Evolutionary conservation across 2,329 filamentous ascomycete genomes (phyloP), one percentile per base, ranked within the genome.

Genomic region (Aspergillus felis): DNA sequence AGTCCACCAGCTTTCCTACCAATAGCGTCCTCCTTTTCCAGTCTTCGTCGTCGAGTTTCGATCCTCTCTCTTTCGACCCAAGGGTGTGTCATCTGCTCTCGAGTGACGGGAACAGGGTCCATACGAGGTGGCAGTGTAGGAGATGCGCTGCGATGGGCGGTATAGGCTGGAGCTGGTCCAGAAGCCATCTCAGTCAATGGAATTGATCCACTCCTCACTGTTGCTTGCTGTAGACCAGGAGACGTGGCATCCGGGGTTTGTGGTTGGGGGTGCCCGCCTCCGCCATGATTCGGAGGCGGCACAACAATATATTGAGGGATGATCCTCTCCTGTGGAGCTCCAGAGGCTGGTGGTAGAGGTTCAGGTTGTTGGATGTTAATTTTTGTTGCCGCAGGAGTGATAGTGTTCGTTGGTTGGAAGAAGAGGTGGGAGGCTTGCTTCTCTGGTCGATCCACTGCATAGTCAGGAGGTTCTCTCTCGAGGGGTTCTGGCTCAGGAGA

Each of bases 11-110:
- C 70, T 61, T 81, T 84, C 51, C 78, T 80, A 1, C 83, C 85
- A 20, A 82, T 65, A 2, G 78, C 79, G 44, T 90, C 87, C 70
- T 90, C 87, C 58, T 87, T 88, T 68, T 90, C 87, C 82, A 81
- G 22, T 79, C 82, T 59, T 78, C 81, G 57, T 80, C 81, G 67
- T 78, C 78, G 47, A 77, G 79, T 69, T 82, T 87, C 57, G 71
- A 74, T 63, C 73, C 80, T 64, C n/a, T 66, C 63, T 53, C 64
- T 56, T 27, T 64, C 58, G 2, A 63, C 58, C 12, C 58, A 51
- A 6, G 68, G 64, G 22, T 70, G 60, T 56, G 65, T 58, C 10
- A 68, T 53, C 5, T 64, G 61, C 20, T 68, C 61, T 25, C 57
- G 54, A 14, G 68, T 66, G 9, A 71, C 58, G 9, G 66, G 64